A percentile compares a stretch with the other conserved stretches of the same genome.
These are phyloP conservation scores for Candida nitratophila DNA, from an alignment of 805 yeast genomes.

Conservation along the genomic window DNA sequence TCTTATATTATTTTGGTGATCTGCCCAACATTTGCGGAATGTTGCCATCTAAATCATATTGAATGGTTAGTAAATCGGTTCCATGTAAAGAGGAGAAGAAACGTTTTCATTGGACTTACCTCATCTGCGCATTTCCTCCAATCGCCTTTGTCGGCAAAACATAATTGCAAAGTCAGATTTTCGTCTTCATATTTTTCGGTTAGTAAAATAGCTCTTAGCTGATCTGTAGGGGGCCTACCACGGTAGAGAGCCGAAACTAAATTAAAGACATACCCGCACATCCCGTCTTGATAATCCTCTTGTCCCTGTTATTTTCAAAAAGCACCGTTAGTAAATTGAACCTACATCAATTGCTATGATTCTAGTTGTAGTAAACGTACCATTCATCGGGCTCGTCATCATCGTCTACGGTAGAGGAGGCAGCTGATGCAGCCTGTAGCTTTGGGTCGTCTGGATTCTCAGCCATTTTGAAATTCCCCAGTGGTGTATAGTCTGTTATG, in stretches of 20 bases:
- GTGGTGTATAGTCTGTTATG: too few relatives aligned
- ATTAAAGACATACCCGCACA: constrained; percentile 42
- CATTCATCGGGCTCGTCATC: constrained; percentile 70
- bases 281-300: constrained; percentile 67
- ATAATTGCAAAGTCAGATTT: constrained; percentile 60
- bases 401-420: constrained; percentile 18
- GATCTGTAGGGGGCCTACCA: too few relatives aligned
- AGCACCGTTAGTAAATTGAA: too few relatives aligned
- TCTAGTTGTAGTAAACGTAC: constrained; percentile 31
- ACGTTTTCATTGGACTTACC: constrained; percentile 29
- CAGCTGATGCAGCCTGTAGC: background rate
- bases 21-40: constrained; percentile 36
- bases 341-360: too few relatives aligned
- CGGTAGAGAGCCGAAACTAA: too few relatives aligned
- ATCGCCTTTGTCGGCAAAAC: constrained; percentile 77
- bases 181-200: constrained; percentile 34
- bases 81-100: background rate
- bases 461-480: too few relatives aligned
- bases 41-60: constrained; percentile 28
- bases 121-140: constrained; percentile 72
- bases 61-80: background rate
- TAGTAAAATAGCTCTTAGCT: too few relatives aligned
- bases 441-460: background rate
- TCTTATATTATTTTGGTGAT: constrained; percentile 29
- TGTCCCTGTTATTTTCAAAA: constrained; percentile 41